Conservation (phyloP, 257 asterid genomes). For the Gynochthodes officinalis region DNA sequence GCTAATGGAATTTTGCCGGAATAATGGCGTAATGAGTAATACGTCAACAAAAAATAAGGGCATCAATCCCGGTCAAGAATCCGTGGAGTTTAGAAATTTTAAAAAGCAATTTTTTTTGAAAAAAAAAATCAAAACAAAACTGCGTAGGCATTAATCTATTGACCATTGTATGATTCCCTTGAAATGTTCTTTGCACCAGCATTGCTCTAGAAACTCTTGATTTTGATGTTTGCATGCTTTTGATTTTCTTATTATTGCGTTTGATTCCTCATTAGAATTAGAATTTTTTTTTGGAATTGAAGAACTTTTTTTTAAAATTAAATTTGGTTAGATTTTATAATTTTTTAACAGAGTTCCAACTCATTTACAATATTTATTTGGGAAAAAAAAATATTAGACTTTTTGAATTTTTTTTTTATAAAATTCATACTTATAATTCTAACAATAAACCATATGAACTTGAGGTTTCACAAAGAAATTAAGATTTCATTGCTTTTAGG, state of each 20-base stretch:
- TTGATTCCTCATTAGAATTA: no score
- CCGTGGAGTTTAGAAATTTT: no score
- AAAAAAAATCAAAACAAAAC: neutral
- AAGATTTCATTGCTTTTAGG: neutral
- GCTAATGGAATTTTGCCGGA: conserved; percentile 14
- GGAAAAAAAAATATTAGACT: no score
- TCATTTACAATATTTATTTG: no score
- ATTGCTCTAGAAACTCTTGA: conserved; percentile 12
- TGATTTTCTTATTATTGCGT: neutral
- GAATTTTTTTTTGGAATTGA: no score
- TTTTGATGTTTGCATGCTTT: neutral
- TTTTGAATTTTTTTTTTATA: no score
- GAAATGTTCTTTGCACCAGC: neutral
- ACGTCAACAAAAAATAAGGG: neutral
- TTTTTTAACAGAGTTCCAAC: no score
- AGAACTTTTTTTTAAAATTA: no score
- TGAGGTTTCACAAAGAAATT: neutral
- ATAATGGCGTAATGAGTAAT: conserved; percentile 7
- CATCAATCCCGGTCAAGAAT: conserved; percentile 15
- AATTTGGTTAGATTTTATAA: no score
- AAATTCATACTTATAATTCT: no score
- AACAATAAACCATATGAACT: no score
- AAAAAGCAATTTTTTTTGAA: no score
- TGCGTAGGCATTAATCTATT: neutral
- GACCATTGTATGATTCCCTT: conserved; percentile 8